A percentile compares a stretch with the other conserved stretches of the same genome.
Conservation (phyloP, 208 protist species). For the Leishmania tarentolae region DNA sequence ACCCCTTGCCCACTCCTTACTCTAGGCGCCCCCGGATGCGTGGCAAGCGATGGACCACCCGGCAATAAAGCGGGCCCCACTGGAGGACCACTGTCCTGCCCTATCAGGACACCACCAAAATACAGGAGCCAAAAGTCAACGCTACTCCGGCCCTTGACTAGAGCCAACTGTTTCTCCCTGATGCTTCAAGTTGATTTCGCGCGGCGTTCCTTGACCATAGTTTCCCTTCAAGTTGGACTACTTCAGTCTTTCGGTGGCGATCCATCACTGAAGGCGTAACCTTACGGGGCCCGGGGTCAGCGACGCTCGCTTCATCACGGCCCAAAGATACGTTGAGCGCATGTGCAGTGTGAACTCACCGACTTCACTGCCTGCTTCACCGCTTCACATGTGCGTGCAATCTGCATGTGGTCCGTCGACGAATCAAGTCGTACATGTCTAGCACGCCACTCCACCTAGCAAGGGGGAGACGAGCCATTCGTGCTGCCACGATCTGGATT, state of each 20-base stretch:
- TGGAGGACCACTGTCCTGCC: background rate
- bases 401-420: background rate
- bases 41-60: background rate
- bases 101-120: background rate
- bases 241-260: background rate
- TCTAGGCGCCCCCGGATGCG: background rate
- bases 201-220: background rate
- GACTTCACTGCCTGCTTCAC: background rate
- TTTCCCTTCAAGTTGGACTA: background rate
- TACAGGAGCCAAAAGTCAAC: background rate
- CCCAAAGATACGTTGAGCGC: background rate
- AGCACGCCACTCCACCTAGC: background rate
- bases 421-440: background rate
- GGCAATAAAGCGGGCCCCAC: background rate
- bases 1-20: background rate
- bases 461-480: background rate
- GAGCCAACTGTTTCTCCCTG: background rate
- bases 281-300: too few relatives aligned
- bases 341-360: background rate
- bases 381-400: background rate
- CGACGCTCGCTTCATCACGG: background rate
- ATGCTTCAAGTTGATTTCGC: background rate
- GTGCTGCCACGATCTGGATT: background rate
- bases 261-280: too few relatives aligned
- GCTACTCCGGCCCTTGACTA: background rate